A percentile compares a stretch with the other conserved stretches of the same genome.
Evolutionary conservation across 257 asterid genomes (phyloP).

Genomic region (Capsicum rhomboideum): DNA sequence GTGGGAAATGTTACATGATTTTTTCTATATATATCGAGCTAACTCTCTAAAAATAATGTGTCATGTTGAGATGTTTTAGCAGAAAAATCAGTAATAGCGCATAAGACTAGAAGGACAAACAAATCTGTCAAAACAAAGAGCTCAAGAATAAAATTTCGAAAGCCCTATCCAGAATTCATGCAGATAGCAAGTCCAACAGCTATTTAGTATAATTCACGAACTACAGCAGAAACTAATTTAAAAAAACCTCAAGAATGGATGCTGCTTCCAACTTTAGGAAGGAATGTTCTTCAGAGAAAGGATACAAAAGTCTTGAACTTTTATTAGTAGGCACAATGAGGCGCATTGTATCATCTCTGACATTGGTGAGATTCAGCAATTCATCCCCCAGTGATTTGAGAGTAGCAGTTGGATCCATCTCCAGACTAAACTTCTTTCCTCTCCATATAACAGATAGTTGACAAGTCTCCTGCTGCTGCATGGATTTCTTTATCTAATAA

Average conservation of each 20-base stretch:
- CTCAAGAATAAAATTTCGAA: background rate
- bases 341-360: conserved; percentile 62
- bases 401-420: conserved; percentile 39
- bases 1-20: background rate
- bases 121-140: background rate
- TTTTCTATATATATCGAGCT: background rate
- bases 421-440: conserved; percentile 45
- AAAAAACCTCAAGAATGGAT: conserved; percentile 47
- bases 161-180: background rate
- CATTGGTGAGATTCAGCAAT: conserved; percentile 58
- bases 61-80: background rate
- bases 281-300: conserved; percentile 75
- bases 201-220: background rate
- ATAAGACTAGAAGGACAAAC: background rate
- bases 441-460: conserved; percentile 61
- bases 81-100: background rate
- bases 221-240: background rate
- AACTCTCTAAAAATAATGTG: background rate
- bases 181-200: background rate
- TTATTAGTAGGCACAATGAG: conserved; percentile 58
- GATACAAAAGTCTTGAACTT: conserved; percentile 59
- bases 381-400: conserved; percentile 73
- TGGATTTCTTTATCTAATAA: conserved; percentile 22
- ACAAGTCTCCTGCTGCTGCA: conserved; percentile 40
- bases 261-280: conserved; percentile 42